Percentiles rank a stretch among this genome's conserved stretches.
Evolutionary conservation across 495 filamentous ascomycete genomes (phyloP).

Genomic region (Podospora sp.): DNA sequence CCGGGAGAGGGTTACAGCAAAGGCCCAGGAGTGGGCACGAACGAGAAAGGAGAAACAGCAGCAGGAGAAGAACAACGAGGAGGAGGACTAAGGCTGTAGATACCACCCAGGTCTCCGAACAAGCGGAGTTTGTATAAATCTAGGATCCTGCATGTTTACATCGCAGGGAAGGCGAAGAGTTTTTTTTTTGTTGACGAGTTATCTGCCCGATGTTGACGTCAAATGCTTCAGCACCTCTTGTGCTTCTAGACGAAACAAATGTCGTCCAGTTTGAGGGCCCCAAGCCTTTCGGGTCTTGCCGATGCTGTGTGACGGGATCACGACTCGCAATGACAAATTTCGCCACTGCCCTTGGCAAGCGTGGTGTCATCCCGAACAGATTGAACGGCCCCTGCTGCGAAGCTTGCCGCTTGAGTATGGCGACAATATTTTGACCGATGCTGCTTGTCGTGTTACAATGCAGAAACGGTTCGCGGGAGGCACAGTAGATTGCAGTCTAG

Average conservation of each 20-base stretch:
- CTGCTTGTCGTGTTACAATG: neutral
- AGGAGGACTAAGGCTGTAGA: constrained; percentile 16
- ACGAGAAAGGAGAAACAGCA: constrained; percentile 37
- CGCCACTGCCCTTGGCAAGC: constrained; percentile 9
- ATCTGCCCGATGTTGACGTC: too few species aligned
- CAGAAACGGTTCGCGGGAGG: neutral
- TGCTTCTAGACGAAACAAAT: too few species aligned
- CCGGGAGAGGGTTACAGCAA: constrained; percentile 70
- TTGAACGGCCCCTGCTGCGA: neutral
- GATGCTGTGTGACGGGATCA: constrained; percentile 2
- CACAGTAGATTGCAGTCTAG: too few species aligned
- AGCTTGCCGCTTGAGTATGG: neutral
- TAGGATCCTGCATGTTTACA: neutral
- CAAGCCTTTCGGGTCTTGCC: neutral
- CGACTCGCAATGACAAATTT: constrained; percentile 14
- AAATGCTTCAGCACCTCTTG: too few species aligned
- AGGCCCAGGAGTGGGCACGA: constrained; percentile 67
- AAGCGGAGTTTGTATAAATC: neutral
- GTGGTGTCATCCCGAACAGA: neutral
- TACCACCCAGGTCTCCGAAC: neutral
- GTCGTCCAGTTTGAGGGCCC: neutral
- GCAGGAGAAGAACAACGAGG: constrained; percentile 33
- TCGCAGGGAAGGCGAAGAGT: neutral
- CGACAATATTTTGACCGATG: neutral
- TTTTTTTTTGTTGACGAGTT: neutral